Evolutionary conservation across 345 rosid genomes (phyloP), one percentile per base, ranked within the genome.

Genomic region (Populus davidiana): DNA sequence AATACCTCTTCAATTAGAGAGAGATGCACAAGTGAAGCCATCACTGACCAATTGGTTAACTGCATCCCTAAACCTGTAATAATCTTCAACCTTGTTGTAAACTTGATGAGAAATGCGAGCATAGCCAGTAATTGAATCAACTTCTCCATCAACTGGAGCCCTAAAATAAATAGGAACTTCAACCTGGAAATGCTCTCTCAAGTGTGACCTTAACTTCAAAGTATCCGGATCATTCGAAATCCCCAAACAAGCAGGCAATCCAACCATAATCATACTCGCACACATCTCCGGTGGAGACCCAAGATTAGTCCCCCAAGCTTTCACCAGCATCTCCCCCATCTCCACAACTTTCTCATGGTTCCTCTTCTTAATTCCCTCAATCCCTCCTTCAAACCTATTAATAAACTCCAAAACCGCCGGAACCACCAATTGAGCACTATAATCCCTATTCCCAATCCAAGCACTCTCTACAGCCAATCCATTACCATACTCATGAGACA

Each of bases 361-460:
- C 87, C 92, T 89, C 79, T 73, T 88, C 92, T 91, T 96, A 70
- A 94, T 90, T 39, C 96, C 97, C 6, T 90, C 91, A 39, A 96
- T 89, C 54, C 99, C 97, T 0, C 94, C 99, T 50, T 89, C 89
- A 36, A 94, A 94, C 85, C 94, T 84, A 54, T 89, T 86, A 73
- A 90, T 77, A 77, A 96, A 96, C 79, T 92, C 97, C 84, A 94
- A 49, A 29, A 76, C 95, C 20, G 88, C 81, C 2, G 99, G 96
- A 17, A 94, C 96, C 29, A 92, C 99, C 61, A 96, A 66, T 77
- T 96, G 97, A 20, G 99, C 80, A 79, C 98, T 94, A 38, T 94
- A 96, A 67, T 96, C 99, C 83, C 99, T 87, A 20, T 92, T 96
- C 21, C 99, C 99, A 69, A 94, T 90, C 99, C 99, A 96, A 11